Conservation (phyloP, 2,329 filamentous ascomycete species). For the Paracamarosporium sp. region DNA sequence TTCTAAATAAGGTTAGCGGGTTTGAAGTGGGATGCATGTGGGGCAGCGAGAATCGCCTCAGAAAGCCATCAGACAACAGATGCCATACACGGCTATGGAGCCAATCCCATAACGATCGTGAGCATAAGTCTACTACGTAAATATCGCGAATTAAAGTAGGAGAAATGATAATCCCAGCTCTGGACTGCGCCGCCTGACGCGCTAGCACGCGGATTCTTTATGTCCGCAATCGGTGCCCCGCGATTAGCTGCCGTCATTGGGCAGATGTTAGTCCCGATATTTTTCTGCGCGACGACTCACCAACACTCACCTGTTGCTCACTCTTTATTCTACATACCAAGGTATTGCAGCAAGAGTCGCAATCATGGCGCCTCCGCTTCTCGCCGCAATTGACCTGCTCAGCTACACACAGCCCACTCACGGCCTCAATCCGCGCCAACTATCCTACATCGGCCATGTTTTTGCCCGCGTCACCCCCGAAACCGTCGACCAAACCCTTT, state of each 20-base stretch:
- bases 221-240: conserved; percentile 7
- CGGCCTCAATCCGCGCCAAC: conserved; percentile 58
- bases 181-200: background rate
- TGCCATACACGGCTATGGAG: background rate
- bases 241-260: conserved; percentile 2
- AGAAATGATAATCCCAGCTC: background rate
- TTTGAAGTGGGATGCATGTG: background rate
- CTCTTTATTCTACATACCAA: background rate
- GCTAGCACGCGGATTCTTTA: background rate
- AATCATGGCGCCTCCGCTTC: conserved; percentile 53
- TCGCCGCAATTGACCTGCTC: conserved; percentile 58
- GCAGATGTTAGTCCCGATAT: conserved; percentile 1
- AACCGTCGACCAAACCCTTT: conserved; percentile 54
- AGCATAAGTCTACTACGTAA: background rate
- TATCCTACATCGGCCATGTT: conserved; percentile 66
- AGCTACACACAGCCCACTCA: conserved; percentile 52
- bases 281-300: conserved; percentile 18
- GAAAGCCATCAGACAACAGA: too few species aligned
- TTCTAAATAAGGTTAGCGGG: background rate
- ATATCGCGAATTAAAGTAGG: background rate
- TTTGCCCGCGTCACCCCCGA: conserved; percentile 60
- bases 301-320: background rate
- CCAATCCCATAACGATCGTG: background rate
- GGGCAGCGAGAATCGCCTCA: background rate
- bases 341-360: background rate